A percentile compares a stretch with the other conserved stretches of the same genome.
Evolutionary conservation across 192 early-diverging fungal species (phyloP).

Genomic region (Gonapodya sp.): DNA sequence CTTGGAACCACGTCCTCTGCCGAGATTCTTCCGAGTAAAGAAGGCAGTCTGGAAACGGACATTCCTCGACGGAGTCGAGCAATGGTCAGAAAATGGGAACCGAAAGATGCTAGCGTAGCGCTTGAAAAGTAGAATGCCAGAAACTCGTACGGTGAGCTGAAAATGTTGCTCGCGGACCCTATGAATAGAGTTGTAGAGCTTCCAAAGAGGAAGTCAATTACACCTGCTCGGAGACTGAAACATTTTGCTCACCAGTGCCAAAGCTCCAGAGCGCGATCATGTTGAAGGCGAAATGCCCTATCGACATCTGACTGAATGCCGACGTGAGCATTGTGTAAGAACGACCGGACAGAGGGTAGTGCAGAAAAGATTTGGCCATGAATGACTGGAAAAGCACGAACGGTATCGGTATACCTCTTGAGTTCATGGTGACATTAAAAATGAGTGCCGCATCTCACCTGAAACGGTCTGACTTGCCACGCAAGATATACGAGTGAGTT

Average conservation of each 20-base stretch:
- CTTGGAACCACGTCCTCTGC: constrained; percentile 37
- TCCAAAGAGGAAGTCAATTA: no score
- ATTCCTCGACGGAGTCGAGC: constrained; percentile 27
- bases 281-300: constrained; percentile 73
- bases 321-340: constrained; percentile 70
- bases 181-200: no score
- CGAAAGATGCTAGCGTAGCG: constrained; percentile 52
- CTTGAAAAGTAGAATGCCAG: constrained; percentile 70
- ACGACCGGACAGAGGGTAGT: constrained; percentile 57
- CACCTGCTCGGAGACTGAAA: constrained; percentile 28
- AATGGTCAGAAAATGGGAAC: constrained; percentile 45
- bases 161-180: neutral
- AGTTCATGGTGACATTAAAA: no score
- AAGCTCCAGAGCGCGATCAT: constrained; percentile 64
- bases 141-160: neutral
- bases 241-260: constrained; percentile 52
- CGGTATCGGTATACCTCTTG: no score
- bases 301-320: constrained; percentile 62
- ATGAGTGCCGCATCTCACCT: neutral
- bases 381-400: constrained; percentile 33
- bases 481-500: constrained; percentile 62
- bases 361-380: constrained; percentile 67
- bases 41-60: constrained; percentile 8
- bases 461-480: constrained; percentile 55
- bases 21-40: neutral